Conservation (phyloP, 352 stramenopile genomes). For the Globisporangium barbulae region DNA sequence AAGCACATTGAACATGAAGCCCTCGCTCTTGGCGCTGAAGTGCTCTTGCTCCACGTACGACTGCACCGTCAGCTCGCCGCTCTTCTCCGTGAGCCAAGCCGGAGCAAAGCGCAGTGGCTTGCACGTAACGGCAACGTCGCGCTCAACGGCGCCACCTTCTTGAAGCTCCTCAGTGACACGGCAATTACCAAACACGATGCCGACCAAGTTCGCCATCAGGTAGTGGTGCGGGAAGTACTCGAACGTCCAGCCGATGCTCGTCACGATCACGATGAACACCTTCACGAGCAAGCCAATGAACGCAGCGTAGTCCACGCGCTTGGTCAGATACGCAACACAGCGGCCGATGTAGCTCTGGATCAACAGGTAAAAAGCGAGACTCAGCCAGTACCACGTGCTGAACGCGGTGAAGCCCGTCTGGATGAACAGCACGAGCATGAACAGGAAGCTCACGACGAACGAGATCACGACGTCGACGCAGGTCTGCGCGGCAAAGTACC, state of each 20-base stretch:
- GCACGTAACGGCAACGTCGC: conserved; percentile 6
- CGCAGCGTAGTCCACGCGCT: conserved; percentile 10
- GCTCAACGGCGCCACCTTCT: background rate
- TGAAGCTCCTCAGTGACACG: background rate
- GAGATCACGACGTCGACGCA: conserved; percentile 44
- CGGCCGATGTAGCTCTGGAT: conserved; percentile 13
- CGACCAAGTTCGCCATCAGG: conserved; percentile 15
- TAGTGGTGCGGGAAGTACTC: conserved; percentile 15
- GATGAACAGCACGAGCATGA: conserved; percentile 23
- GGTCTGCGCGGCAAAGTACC: conserved; percentile 52
- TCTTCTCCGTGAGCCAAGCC: background rate
- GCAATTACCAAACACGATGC: conserved; percentile 17
- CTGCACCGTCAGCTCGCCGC: conserved; percentile 13
- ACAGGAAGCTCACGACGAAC: conserved; percentile 18
- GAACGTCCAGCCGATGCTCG: conserved; percentile 8
- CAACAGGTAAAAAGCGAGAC: conserved; percentile 15
- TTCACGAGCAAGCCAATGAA: conserved; percentile 9
- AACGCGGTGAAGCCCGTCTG: conserved; percentile 23
- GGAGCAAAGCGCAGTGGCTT: conserved; percentile 14
- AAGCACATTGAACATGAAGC: conserved; percentile 4
- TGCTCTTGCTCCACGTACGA: conserved; percentile 15
- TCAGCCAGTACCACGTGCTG: conserved; percentile 17
- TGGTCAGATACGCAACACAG: conserved; percentile 11
- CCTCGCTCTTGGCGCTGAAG: conserved; percentile 3
- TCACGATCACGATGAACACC: conserved; percentile 17